Percentiles rank a stretch among this genome's conserved stretches.
These are phyloP conservation scores for Thalassiosira livingstoniorum DNA, from an alignment of 352 stramenopile species.

Conservation along the genomic window DNA sequence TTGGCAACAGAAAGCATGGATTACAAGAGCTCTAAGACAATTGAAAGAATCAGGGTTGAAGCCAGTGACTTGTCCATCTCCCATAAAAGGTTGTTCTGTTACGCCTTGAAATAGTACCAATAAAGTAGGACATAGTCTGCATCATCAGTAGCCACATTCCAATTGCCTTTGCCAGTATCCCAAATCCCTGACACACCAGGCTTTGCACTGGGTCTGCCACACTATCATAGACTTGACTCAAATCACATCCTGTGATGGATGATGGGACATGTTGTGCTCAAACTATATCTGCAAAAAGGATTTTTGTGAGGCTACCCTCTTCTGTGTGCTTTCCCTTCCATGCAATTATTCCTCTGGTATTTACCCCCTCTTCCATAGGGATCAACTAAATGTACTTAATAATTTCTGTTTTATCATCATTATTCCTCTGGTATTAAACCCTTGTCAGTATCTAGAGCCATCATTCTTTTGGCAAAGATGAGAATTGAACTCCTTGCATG, in stretches of 20 bases:
- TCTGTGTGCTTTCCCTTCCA: neutral
- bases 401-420: no score
- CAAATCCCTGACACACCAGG: slow-evolving; percentile 17
- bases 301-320: slow-evolving; percentile 8
- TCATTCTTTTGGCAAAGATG: slow-evolving; percentile 33
- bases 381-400: no score
- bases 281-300: slow-evolving; percentile 32
- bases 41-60: neutral
- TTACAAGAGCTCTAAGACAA: slow-evolving; percentile 6
- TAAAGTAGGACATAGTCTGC: slow-evolving; percentile 24
- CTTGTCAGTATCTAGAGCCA: neutral
- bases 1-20: neutral
- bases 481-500: slow-evolving; percentile 7
- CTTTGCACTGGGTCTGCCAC: slow-evolving; percentile 29
- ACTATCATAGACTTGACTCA: slow-evolving; percentile 38
- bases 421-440: slow-evolving; percentile 18
- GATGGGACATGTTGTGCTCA: slow-evolving; percentile 12
- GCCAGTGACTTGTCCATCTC: slow-evolving; percentile 18
- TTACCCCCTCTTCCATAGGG: no score
- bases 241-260: slow-evolving; percentile 24
- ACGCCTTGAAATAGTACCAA: slow-evolving; percentile 27
- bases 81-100: neutral
- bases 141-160: slow-evolving; percentile 23
- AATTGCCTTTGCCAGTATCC: slow-evolving; percentile 8
- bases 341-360: no score